phyloP scores from a whole-genome alignment of 352 stramenopile species.

The Globisporangium lucens region DNA sequence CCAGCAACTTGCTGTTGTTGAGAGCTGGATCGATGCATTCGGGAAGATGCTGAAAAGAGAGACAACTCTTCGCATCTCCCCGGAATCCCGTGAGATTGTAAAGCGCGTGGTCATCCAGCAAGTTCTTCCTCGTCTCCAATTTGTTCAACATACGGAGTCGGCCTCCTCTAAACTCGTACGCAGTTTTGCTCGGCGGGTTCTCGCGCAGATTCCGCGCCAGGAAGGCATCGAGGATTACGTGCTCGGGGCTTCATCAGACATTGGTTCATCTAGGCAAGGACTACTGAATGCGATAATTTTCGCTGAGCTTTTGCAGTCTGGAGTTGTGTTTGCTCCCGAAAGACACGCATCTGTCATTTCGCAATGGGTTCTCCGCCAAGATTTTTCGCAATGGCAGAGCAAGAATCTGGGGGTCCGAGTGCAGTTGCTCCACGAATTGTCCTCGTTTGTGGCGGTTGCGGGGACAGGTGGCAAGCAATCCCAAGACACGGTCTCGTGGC shows the following conservation, averaged over 20 bases:
- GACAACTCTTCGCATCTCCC: neutral
- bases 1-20: neutral
- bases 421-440: constrained; percentile 12
- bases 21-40: constrained; percentile 13
- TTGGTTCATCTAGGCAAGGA: neutral
- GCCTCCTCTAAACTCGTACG: neutral
- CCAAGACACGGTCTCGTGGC: constrained; percentile 14
- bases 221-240: constrained; percentile 12
- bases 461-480: constrained; percentile 2
- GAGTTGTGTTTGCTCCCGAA: constrained; percentile 7
- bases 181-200: constrained; percentile 8
- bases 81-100: constrained; percentile 13
- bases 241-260: neutral
- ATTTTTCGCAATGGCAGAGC: constrained; percentile 15
- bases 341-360: constrained; percentile 10
- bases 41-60: constrained; percentile 3
- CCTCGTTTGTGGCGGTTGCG: constrained; percentile 7
- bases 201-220: constrained; percentile 11
- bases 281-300: constrained; percentile 12
- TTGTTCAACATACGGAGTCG: neutral
- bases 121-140: constrained; percentile 8
- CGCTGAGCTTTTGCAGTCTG: constrained; percentile 11
- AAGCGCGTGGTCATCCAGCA: constrained; percentile 7
- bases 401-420: neutral
- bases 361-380: constrained; percentile 21